phyloP scores from a whole-genome alignment of 768 basidiomycete species.

The Epithele typhae region DNA sequence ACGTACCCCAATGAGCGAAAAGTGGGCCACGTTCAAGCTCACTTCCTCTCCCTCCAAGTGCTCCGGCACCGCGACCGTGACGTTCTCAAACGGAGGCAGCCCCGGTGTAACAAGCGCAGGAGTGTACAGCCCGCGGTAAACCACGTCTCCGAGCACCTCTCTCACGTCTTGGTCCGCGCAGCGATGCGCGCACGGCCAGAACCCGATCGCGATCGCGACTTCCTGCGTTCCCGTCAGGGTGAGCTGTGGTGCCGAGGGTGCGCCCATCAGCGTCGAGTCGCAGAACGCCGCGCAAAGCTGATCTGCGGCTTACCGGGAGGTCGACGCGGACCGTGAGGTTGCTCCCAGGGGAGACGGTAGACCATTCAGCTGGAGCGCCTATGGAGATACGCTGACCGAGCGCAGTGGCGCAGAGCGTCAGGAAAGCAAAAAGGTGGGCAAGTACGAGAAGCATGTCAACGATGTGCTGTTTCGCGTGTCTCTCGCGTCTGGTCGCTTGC shows the following conservation, averaged over 20 bases:
- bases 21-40: conserved; percentile 12
- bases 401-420: too few relatives aligned
- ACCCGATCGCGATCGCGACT: conserved; percentile 29
- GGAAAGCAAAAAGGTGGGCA: too few relatives aligned
- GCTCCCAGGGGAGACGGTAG: conserved; percentile 22
- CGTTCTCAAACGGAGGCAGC: conserved; percentile 21
- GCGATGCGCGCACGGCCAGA: conserved; percentile 19
- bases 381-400: conserved; percentile 31
- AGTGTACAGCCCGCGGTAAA: conserved; percentile 25
- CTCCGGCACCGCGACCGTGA: conserved; percentile 19
- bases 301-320: conserved; percentile 32
- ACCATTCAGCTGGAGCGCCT: conserved; percentile 22
- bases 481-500: too few relatives aligned
- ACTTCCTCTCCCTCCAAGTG: conserved; percentile 8
- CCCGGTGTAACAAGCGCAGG: conserved; percentile 7
- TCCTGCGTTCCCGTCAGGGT: conserved; percentile 27
- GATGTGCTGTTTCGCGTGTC: too few relatives aligned
- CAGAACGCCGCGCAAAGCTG: too few relatives aligned
- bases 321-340: conserved; percentile 32
- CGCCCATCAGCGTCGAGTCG: too few relatives aligned
- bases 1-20: conserved; percentile 17
- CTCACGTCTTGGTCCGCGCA: conserved; percentile 16
- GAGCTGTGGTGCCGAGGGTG: too few relatives aligned
- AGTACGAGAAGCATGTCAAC: too few relatives aligned
- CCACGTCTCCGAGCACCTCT: conserved; percentile 21